Conservation (phyloP, 2,329 filamentous ascomycete species). For the Sarocladium brachiariae region DNA sequence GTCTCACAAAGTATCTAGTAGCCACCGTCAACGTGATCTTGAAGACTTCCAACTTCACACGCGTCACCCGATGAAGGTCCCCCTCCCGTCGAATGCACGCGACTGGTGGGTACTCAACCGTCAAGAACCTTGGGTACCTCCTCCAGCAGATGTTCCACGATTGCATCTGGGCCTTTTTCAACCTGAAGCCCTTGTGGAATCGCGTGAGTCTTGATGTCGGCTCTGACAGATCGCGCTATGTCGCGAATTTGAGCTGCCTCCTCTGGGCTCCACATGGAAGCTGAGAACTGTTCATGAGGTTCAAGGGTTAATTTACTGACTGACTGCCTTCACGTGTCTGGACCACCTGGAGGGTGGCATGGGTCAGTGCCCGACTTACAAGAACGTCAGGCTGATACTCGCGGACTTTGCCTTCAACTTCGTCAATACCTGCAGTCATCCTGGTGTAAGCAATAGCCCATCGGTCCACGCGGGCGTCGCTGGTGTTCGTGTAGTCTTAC, state of each 20-base stretch:
- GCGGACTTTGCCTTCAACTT: conserved; percentile 46
- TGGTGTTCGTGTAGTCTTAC: conserved; percentile 39
- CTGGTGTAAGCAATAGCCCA: no score
- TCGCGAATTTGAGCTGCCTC: conserved; percentile 37
- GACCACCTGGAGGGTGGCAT: no score
- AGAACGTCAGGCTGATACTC: conserved; percentile 12
- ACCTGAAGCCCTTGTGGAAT: conserved; percentile 49
- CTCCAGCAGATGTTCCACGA: conserved; percentile 45
- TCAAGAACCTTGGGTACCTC: conserved; percentile 27
- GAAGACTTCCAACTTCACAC: no score
- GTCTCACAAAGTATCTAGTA: no score
- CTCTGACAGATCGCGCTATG: conserved; percentile 35
- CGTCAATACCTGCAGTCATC: conserved; percentile 45
- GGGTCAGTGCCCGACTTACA: background rate
- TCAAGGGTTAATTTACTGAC: no score
- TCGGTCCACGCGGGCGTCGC: no score
- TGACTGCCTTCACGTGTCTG: no score
- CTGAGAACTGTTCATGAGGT: conserved; percentile 56
- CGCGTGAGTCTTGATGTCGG: conserved; percentile 42
- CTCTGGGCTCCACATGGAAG: conserved; percentile 46
- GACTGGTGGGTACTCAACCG: conserved; percentile 12
- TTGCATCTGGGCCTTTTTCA: conserved; percentile 44
- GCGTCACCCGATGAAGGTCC: no score
- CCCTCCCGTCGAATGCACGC: background rate
- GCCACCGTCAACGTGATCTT: no score